Conservation (phyloP, 2,329 filamentous ascomycete species). For the Bipolaris sorokiniana region DNA sequence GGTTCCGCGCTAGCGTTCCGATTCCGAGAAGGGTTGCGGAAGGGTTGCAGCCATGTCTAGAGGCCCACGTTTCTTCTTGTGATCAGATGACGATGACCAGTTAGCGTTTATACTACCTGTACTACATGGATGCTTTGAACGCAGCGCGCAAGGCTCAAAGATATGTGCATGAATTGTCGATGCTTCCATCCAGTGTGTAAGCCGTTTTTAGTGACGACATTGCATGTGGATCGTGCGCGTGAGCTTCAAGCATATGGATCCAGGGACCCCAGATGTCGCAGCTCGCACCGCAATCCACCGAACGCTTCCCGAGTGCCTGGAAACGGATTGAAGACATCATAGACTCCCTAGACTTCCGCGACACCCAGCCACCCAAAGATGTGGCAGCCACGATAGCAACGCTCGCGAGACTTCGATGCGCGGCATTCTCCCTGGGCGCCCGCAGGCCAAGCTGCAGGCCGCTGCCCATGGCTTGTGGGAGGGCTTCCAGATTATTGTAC, state of each 20-base stretch:
- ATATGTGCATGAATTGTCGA: not conserved
- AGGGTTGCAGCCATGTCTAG: conserved; percentile 5
- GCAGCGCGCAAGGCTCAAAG: not conserved
- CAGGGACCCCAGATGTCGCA: conserved; percentile 16
- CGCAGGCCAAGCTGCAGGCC: conserved; percentile 78
- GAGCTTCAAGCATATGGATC: conserved; percentile 24
- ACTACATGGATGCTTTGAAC: not conserved
- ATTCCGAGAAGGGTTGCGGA: conserved; percentile 16
- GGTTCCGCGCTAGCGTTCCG: conserved; percentile 11
- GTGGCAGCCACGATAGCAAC: conserved; percentile 29
- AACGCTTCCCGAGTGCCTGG: conserved; percentile 1
- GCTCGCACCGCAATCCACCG: conserved; percentile 8
- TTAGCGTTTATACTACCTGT: not conserved
- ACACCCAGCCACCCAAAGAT: not conserved
- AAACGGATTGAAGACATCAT: not conserved
- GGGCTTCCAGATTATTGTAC: conserved; percentile 73
- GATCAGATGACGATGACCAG: not conserved
- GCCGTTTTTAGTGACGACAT: conserved; percentile 24
- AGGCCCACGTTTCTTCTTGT: not conserved
- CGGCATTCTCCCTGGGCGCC: conserved; percentile 79
- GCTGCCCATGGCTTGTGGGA: conserved; percentile 77
- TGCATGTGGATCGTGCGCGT: conserved; percentile 43
- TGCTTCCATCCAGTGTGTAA: not conserved
- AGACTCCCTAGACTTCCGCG: not conserved
- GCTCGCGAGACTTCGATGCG: conserved; percentile 61